A percentile compares a stretch with the other conserved stretches of the same genome.
Evolutionary conservation across 2,329 filamentous ascomycete genomes (phyloP).

Genomic region (Fusarium guadeloupense): DNA sequence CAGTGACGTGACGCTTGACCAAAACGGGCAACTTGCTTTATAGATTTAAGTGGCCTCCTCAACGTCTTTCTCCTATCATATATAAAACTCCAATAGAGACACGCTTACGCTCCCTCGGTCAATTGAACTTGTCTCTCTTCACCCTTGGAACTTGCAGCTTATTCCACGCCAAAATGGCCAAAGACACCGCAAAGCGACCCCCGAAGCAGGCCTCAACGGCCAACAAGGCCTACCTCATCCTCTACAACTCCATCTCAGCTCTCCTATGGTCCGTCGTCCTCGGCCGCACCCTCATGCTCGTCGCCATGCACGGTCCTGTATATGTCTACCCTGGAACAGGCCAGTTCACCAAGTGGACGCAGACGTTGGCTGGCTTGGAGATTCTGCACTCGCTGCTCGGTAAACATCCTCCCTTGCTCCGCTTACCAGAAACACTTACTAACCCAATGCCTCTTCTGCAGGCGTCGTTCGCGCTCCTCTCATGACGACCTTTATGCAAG

Average conservation of each 20-base stretch:
- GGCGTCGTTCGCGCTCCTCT: slow-evolving; percentile 87
- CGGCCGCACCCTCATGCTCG: slow-evolving; percentile 67
- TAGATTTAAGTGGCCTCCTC: slow-evolving; percentile 28
- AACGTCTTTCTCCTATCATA: slow-evolving; percentile 29
- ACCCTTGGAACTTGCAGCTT: neutral
- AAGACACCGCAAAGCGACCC: slow-evolving; percentile 34
- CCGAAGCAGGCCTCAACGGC: slow-evolving; percentile 45
- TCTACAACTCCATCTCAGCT: slow-evolving; percentile 85
- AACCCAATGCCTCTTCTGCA: slow-evolving; percentile 46
- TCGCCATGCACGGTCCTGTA: slow-evolving; percentile 63
- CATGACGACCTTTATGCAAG: slow-evolving; percentile 88
- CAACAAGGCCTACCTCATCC: slow-evolving; percentile 76
- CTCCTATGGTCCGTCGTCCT: slow-evolving; percentile 82
- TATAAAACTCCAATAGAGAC: neutral
- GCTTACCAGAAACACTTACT: neutral
- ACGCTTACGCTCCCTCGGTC: neutral
- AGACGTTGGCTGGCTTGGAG: slow-evolving; percentile 85
- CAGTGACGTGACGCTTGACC: slow-evolving; percentile 27
- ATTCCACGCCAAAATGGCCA: slow-evolving; percentile 31
- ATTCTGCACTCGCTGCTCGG: slow-evolving; percentile 82
- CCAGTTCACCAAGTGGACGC: slow-evolving; percentile 78
- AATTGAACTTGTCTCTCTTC: neutral
- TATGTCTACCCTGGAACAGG: slow-evolving; percentile 71
- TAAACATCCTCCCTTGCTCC: slow-evolving; percentile 51
- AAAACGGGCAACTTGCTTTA: slow-evolving; percentile 19